Evolutionary conservation across 2,329 filamentous ascomycete genomes (phyloP).

Genomic region (Aspergillus caelatus): DNA sequence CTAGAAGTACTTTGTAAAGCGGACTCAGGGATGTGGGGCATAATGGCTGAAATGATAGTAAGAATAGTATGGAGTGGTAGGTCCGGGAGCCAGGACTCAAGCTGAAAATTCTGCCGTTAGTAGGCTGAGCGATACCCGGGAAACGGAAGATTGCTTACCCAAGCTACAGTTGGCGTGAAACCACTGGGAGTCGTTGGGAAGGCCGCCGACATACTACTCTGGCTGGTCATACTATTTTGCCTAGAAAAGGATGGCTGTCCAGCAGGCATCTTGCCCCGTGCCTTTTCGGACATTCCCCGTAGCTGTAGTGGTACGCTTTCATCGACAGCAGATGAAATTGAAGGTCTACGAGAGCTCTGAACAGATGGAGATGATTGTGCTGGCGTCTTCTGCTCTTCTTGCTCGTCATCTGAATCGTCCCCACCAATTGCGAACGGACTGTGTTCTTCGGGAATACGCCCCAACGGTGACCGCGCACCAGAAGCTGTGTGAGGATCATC

Average conservation of each 20-base stretch:
- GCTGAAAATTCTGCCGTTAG: conserved; percentile 50
- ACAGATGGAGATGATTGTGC: conserved; percentile 59
- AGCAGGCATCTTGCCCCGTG: conserved; percentile 91
- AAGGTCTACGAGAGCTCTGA: conserved; percentile 64
- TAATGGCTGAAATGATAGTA: conserved; percentile 68
- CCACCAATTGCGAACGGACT: conserved; percentile 86
- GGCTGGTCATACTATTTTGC: conserved; percentile 84
- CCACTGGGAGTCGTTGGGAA: conserved; percentile 55
- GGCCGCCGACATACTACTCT: conserved; percentile 66
- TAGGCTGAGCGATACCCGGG: neutral
- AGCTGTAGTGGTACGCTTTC: conserved; percentile 81
- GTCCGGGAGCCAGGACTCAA: conserved; percentile 91
- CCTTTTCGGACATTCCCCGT: conserved; percentile 95
- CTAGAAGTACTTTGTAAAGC: conserved; percentile 46
- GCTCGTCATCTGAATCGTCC: conserved; percentile 66
- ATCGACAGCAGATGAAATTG: conserved; percentile 68
- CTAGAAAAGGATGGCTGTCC: conserved; percentile 80
- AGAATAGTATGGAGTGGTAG: conserved; percentile 85
- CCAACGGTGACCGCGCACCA: conserved; percentile 63
- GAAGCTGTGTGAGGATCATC: conserved; percentile 40
- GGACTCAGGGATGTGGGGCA: conserved; percentile 53
- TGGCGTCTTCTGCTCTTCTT: conserved; percentile 64
- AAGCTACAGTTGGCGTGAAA: conserved; percentile 78
- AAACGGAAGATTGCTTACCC: conserved; percentile 53
- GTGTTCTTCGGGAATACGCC: conserved; percentile 75